Evolutionary conservation across 2,329 filamentous ascomycete species (phyloP), one percentile per base, ranked within the genome.

Genomic region (Ascochyta lentis): DNA sequence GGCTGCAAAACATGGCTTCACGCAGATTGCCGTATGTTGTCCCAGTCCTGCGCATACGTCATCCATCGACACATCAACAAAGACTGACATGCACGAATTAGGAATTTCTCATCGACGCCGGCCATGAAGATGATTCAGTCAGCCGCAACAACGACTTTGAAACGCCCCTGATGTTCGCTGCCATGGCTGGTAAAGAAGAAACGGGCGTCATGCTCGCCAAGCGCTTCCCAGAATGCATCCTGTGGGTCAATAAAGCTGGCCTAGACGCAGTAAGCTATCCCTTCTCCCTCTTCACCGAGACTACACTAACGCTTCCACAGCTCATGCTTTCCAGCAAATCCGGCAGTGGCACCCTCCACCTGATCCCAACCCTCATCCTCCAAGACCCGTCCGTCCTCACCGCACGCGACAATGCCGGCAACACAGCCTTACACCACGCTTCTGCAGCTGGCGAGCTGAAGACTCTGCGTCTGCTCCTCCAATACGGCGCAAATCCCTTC

Each of bases 371-470:
- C 34, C 62, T 77, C 29, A 72, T 77, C 37, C 64, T 68, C 34
- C 65, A 71, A 29, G 58, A 59, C 15, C 68, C 73, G 10, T 45
- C 58, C n/a, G 57, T 74, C 67, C 61, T 72, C 52, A 52, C 60
- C 53, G 38, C 73, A 63, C 34, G 72, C 76, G 92, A 96, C 68
- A 68, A 81, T 1, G 84, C 89, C 54, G 92, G 92, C n/a, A 95
- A 96, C 71, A 96, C 91, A 2, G 90, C 91, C 0, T 80, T 96
- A 39, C 92, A 96, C 76, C 92, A 95, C 77, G 92, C 92, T 12
- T 91, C 87, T 67, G 89, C 89, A 41, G 90, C 90, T 67, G 92
- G 92, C 1, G 89, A 94, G 64, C 76, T 96, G 41, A 86, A 92
- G 49, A 89, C 91, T 0, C 77, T 96, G 50, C 82, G 92, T 39